Percentiles rank a stretch among this genome's conserved stretches.
phyloP scores from a whole-genome alignment of 768 basidiomycete species.

The Astraeus odoratus region DNA sequence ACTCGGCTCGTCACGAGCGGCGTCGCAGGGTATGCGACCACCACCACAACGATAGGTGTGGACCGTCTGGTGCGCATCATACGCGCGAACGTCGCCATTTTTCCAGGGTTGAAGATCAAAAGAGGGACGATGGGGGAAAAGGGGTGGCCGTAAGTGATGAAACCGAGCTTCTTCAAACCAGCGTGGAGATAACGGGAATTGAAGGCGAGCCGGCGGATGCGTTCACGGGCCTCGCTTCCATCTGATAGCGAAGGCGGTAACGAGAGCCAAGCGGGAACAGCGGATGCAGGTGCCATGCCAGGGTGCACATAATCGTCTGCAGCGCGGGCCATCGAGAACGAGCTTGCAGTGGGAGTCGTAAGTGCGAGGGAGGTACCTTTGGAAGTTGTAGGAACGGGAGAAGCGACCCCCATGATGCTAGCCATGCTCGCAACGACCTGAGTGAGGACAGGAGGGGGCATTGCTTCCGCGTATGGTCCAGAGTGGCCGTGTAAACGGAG shows the following conservation, averaged over 20 bases:
- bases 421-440: conserved; percentile 92
- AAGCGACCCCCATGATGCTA: conserved; percentile 86
- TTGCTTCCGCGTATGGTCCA: conserved; percentile 82
- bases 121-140: conserved; percentile 92
- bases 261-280: conserved; percentile 72
- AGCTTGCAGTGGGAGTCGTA: conserved; percentile 24
- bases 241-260: conserved; percentile 69
- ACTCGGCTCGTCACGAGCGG: conserved; percentile 83
- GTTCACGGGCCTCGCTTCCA: conserved; percentile 75
- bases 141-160: conserved; percentile 91
- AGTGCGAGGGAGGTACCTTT: conserved; percentile 21
- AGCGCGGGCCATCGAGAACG: conserved; percentile 19
- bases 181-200: conserved; percentile 89
- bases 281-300: conserved; percentile 58
- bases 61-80: conserved; percentile 67
- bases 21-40: conserved; percentile 88
- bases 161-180: conserved; percentile 85
- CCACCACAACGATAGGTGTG: conserved; percentile 82
- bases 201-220: conserved; percentile 87
- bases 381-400: conserved; percentile 30
- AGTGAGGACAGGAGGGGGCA: conserved; percentile 84
- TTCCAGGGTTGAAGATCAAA: conserved; percentile 87
- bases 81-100: conserved; percentile 87
- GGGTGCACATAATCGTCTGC: conserved; percentile 48
- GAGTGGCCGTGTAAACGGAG: conserved; percentile 79